Base-by-base conservation (phyloP, 2,329 filamentous ascomycete genomes). In the Alternaria dauci region DNA sequence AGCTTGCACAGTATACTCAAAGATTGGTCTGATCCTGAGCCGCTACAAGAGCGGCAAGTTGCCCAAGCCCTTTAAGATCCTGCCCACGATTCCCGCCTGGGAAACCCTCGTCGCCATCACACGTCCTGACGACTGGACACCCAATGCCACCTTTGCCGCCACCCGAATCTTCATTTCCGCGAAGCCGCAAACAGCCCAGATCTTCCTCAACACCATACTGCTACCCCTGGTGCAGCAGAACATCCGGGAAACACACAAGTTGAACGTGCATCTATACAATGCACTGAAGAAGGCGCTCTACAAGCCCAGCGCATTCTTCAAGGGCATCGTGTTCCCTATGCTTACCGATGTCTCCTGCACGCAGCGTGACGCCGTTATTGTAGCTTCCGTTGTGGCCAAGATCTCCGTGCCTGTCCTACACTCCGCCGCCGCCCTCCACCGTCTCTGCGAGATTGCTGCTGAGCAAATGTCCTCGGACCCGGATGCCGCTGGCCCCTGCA, bases 41-140 rank as follows among this genome's bases (percentile, higher is more conserved):
- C 88, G 94, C 66, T 98, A 97, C 83, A 97, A 96, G 81, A 94
- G 91, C 14, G 95, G 95, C n/a, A 94, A 94, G 68, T 86, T 99
- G 32, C 95, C 95, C 20, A 99, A 99, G 80, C 94, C 94, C 0
- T 96, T 99, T 85, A 98, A 98, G 81, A 93, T 98, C 66, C 86
- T 99, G 8, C 95, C 95, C 2, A 94, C 93, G 0, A 88, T 98
- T 14, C 93, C 93, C 8, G 88, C 95, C 72, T 98, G 94, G 93
- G 92, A 95, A 75, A 91, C 93, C 20, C 91, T 97, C 38, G 87
- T 97, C 69, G 85, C 89, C 65, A 87, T 96, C 56, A 96, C 93
- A n/a, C 86, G 89, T 30, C 94, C 94, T 5, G 90, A 95, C 62
- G 81, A 81, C 62, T 91, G 88, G 88, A 92, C 92, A 1, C 83